Evolutionary conservation across 78 protist genomes (phyloP).

Genomic region (Protostelium mycophagum): DNA sequence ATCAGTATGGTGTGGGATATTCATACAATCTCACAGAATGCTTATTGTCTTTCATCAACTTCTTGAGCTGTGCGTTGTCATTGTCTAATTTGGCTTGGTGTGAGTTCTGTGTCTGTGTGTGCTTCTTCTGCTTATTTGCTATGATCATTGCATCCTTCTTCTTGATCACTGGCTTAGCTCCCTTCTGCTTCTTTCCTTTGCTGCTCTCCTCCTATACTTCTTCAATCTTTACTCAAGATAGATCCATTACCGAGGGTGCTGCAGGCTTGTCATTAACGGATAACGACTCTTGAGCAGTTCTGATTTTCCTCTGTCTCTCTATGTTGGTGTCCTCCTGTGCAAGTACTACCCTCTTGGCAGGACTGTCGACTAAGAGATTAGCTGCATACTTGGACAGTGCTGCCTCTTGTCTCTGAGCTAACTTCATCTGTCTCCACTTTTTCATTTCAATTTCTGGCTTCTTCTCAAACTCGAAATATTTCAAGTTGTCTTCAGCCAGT

Average conservation of each 20-base stretch:
- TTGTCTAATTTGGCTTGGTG: not conserved
- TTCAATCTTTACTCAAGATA: not conserved
- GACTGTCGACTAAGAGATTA: not conserved
- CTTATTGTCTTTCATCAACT: not conserved
- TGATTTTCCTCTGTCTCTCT: not conserved
- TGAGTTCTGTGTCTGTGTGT: not conserved
- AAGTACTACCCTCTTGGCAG: not conserved
- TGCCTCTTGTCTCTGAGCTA: not conserved
- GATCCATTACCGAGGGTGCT: not conserved
- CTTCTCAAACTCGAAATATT: not conserved
- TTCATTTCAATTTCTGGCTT: not conserved
- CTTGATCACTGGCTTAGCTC: not conserved
- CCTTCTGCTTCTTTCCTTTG: not conserved
- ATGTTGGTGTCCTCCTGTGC: not conserved
- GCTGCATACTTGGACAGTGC: not conserved
- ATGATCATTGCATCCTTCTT: not conserved
- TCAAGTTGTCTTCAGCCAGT: not conserved
- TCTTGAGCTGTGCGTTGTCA: not conserved
- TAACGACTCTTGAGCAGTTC: not conserved
- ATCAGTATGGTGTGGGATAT: not conserved
- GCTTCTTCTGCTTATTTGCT: not conserved
- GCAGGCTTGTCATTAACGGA: not conserved
- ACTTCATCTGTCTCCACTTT: not conserved
- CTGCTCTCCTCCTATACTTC: not conserved
- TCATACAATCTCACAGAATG: not conserved